These are phyloP conservation scores for Mycena pura DNA, from an alignment of 768 basidiomycete genomes.

Conservation along the genomic window DNA sequence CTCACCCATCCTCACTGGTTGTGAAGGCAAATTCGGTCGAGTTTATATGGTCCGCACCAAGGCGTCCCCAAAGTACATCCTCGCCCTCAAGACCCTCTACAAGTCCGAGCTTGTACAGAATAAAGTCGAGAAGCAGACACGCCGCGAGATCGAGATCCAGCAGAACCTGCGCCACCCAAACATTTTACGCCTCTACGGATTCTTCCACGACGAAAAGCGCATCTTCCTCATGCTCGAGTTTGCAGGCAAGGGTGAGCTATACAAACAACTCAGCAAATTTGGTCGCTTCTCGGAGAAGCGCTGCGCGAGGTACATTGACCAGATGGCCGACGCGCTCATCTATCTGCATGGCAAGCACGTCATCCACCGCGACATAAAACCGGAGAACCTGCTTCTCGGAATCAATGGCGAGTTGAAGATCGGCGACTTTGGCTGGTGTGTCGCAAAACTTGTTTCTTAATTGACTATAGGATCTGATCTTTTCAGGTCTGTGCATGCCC, in stretches of 20 bases:
- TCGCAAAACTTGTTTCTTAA: background rate
- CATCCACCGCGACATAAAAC: conserved; percentile 99
- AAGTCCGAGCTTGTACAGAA: conserved; percentile 94
- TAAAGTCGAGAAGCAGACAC: conserved; percentile 94
- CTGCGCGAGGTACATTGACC: conserved; percentile 90
- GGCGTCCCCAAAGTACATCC: conserved; percentile 84
- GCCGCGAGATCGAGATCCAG: conserved; percentile 98
- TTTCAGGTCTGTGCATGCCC: conserved; percentile 81
- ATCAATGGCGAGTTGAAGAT: conserved; percentile 98
- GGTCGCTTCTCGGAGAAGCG: conserved; percentile 90
- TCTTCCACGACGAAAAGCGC: conserved; percentile 97
- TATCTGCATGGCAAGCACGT: conserved; percentile 97
- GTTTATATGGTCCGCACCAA: conserved; percentile 99
- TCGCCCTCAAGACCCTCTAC: conserved; percentile 96
- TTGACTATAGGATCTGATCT: too few species aligned
- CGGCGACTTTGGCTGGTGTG: conserved; percentile 96
- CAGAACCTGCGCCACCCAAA: conserved; percentile 95
- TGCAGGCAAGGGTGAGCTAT: conserved; percentile 95
- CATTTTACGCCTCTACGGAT: conserved; percentile 92
- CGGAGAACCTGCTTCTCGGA: conserved; percentile 93
- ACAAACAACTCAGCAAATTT: conserved; percentile 90
- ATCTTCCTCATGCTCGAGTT: conserved; percentile 99
- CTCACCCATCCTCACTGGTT: background rate
- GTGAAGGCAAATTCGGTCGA: conserved; percentile 97
- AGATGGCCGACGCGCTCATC: conserved; percentile 94